Base-by-base conservation (phyloP, 2,329 filamentous ascomycete genomes). In the Xylariaceae sp. region DNA sequence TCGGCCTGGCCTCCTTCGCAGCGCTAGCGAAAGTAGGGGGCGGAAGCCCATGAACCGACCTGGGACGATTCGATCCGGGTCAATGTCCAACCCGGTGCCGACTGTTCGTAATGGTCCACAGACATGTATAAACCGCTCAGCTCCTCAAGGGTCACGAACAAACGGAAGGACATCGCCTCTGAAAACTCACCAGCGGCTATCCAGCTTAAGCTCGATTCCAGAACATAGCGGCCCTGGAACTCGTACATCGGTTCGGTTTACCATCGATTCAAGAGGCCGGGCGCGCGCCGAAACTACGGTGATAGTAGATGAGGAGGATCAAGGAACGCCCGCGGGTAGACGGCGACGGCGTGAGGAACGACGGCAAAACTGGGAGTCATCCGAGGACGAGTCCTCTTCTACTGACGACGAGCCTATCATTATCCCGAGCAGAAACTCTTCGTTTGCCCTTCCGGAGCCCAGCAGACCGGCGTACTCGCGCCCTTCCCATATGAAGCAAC, bases 361-460 rank as follows among this genome's bases (percentile, higher is more conserved):
- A 18, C 50, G 36, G 17, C 48, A 60, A 34, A 62, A 61, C 27
- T 70, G 66, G 62, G 66, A 67, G 11, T 70, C 69, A 4, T 71
- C 70, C 0, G 69, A 64, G 4, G 64, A 73, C 19, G 70, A 71
- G 32, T 70, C 71, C 2, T 79, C 75, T 1, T 80, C 76, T 0
- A 71, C 70, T 3, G 78, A 83, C 45, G 78, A 82, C 38, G 78
- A 82, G 40, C 76, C 75, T 9, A 81, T 82, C 44, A 69, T 81
- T 34, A 76, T 83, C 27, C 77, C 78, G 19, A 81, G 76, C 54
- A 68, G 76, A 30, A 75, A 69, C 44, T 66, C 66, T 3, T 81
- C 77, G 1, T 81, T 80, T 55, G 71, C 69, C 2, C 59, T 78
- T 6, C 74, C 74, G 0, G 72, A 76, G 38, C 71, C 74, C 1